These are phyloP conservation scores for Fragaria vesca DNA, from an alignment of 306 rosid genomes.

Conservation along the genomic window DNA sequence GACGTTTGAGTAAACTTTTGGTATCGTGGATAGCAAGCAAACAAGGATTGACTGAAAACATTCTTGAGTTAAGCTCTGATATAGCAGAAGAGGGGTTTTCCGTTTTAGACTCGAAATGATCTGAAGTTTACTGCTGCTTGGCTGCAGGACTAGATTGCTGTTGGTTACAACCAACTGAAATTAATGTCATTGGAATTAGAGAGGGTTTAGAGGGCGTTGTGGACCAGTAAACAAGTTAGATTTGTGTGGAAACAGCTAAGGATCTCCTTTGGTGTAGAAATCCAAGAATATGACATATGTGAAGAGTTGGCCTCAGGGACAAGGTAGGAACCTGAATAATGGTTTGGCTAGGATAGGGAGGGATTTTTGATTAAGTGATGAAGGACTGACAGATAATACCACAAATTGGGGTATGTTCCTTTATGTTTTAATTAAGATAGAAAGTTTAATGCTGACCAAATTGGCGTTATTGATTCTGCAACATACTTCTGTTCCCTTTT, in stretches of 20 bases:
- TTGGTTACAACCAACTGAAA: slow-evolving; percentile 92
- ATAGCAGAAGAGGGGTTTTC: slow-evolving; percentile 70
- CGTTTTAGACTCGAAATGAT: slow-evolving; percentile 78
- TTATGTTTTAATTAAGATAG: too few relatives aligned
- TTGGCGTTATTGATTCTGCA: too few relatives aligned
- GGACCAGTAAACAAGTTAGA: neutral
- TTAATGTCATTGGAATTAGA: slow-evolving; percentile 70
- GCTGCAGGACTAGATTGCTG: slow-evolving; percentile 84
- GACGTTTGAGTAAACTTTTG: slow-evolving; percentile 67
- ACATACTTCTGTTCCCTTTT: too few relatives aligned
- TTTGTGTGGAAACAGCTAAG: neutral
- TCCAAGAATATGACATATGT: neutral
- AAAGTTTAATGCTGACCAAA: too few relatives aligned
- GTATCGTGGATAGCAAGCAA: slow-evolving; percentile 54
- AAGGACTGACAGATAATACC: neutral
- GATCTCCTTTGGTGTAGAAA: neutral
- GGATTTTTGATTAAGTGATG: neutral
- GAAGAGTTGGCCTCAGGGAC: too few relatives aligned
- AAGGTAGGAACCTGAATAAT: too few relatives aligned
- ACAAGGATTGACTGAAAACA: slow-evolving; percentile 75
- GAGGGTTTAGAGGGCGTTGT: too few relatives aligned
- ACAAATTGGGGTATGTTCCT: neutral
- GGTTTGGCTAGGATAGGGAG: neutral
- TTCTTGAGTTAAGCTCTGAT: slow-evolving; percentile 70
- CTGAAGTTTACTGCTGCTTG: slow-evolving; percentile 88